phyloP scores from a whole-genome alignment of 78 protist species.

The Neovahlkampfia damariscottae region DNA sequence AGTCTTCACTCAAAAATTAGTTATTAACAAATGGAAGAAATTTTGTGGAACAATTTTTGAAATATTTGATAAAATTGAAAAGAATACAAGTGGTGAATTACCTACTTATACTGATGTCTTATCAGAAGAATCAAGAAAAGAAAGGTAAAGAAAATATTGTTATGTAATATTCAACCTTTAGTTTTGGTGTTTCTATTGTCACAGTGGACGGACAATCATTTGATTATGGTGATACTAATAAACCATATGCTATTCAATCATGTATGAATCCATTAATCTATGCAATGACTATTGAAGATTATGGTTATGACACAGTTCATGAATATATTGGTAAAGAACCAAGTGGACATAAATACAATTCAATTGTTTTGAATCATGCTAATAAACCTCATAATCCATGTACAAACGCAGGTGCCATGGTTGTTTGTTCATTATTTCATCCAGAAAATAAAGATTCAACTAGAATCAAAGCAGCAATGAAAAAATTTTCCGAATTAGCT shows the following conservation, averaged over 20 bases:
- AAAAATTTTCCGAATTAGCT: background rate
- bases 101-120: too few relatives aligned
- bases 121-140: too few relatives aligned
- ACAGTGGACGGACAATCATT: conserved; percentile 52
- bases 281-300: conserved; percentile 12
- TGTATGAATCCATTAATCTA: conserved; percentile 23
- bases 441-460: background rate
- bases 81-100: too few relatives aligned
- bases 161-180: too few relatives aligned
- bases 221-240: conserved; percentile 33
- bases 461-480: background rate
- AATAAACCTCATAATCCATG: conserved; percentile 45
- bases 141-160: too few relatives aligned
- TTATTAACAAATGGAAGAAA: too few relatives aligned
- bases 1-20: too few relatives aligned
- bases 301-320: conserved; percentile 26
- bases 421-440: conserved; percentile 10
- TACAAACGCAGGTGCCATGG: conserved; percentile 57
- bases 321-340: conserved; percentile 47
- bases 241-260: conserved; percentile 26
- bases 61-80: too few relatives aligned
- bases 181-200: conserved; percentile 35
- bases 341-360: conserved; percentile 30
- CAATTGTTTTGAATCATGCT: background rate
- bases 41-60: too few relatives aligned